Conservation (phyloP, 805 yeast genomes). For the Kodamaea nitidulidarum region DNA sequence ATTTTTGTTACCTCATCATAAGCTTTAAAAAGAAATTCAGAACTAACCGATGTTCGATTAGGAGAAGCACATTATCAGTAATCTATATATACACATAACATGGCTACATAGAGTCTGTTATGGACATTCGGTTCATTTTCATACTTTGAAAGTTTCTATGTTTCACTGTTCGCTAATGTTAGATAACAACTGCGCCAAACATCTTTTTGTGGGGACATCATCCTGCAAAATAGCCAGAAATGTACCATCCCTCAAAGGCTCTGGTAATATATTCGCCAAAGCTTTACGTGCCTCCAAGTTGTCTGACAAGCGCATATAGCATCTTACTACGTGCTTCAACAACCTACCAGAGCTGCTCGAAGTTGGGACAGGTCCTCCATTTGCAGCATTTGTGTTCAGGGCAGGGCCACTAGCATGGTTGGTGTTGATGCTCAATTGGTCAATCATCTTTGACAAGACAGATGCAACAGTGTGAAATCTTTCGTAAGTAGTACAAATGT, state of each 20-base stretch:
- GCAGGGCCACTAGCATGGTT: not conserved
- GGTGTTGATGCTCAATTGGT: slow-evolving; percentile 55
- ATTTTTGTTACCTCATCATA: not conserved
- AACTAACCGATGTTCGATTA: no score
- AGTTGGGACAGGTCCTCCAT: slow-evolving; percentile 12
- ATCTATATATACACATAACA: not conserved
- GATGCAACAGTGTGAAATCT: slow-evolving; percentile 91
- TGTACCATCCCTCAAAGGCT: slow-evolving; percentile 82
- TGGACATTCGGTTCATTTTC: no score
- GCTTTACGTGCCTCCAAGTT: slow-evolving; percentile 88
- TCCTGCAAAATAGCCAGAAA: slow-evolving; percentile 75
- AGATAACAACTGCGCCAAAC: slow-evolving; percentile 76
- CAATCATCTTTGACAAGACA: slow-evolving; percentile 84
- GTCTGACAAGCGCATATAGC: slow-evolving; percentile 86
- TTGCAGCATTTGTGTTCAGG: slow-evolving; percentile 7
- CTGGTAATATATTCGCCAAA: slow-evolving; percentile 77
- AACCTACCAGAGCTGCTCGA: slow-evolving; percentile 66
- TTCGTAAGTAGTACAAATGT: slow-evolving; percentile 93
- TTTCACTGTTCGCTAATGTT: slow-evolving; percentile 44
- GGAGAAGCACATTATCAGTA: not conserved
- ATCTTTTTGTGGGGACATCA: slow-evolving; percentile 82
- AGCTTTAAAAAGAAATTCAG: not conserved
- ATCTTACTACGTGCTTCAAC: slow-evolving; percentile 88
- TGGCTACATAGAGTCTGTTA: no score
- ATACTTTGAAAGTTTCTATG: no score